Percentiles rank a stretch among this genome's conserved stretches.
Evolutionary conservation across 2,329 filamentous ascomycete species (phyloP).

Genomic region (Neonectria ditissima): DNA sequence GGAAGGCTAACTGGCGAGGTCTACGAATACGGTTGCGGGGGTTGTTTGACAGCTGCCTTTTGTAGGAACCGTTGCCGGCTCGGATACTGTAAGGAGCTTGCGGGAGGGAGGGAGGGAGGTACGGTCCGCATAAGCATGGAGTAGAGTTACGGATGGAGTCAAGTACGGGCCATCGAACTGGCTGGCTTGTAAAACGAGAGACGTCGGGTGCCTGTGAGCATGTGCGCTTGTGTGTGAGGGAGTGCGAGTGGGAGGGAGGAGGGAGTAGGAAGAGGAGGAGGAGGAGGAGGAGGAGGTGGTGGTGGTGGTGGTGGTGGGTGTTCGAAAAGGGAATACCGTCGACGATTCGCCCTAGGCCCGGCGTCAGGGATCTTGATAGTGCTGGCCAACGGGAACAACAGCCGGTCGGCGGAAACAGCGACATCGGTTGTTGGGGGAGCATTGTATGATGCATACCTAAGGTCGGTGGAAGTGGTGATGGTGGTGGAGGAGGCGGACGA

Average conservation of each 20-base stretch:
- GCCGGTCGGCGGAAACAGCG: constrained; percentile 48
- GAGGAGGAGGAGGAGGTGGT: no score
- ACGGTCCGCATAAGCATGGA: not conserved
- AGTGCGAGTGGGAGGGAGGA: no score
- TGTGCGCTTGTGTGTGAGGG: not conserved
- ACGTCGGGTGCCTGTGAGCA: not conserved
- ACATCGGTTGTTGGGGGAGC: not conserved
- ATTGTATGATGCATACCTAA: not conserved
- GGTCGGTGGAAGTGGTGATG: no score
- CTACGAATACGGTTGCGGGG: not conserved
- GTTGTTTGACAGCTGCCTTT: not conserved
- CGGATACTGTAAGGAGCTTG: not conserved
- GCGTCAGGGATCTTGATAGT: constrained; percentile 44
- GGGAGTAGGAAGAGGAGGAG: no score
- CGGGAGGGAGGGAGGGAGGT: not conserved
- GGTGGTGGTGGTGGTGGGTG: no score
- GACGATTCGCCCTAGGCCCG: constrained; percentile 25
- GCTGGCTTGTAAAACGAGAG: constrained; percentile 25
- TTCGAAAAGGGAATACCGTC: constrained; percentile 10
- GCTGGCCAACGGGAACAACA: constrained; percentile 60
- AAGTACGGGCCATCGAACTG: not conserved
- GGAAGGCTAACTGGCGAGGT: not conserved
- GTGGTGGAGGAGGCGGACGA: not conserved
- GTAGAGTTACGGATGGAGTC: not conserved
- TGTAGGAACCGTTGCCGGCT: not conserved